A percentile compares a stretch with the other conserved stretches of the same genome.
phyloP scores from a whole-genome alignment of 2,329 filamentous ascomycete genomes.

The Fusarium solani-melongenae region DNA sequence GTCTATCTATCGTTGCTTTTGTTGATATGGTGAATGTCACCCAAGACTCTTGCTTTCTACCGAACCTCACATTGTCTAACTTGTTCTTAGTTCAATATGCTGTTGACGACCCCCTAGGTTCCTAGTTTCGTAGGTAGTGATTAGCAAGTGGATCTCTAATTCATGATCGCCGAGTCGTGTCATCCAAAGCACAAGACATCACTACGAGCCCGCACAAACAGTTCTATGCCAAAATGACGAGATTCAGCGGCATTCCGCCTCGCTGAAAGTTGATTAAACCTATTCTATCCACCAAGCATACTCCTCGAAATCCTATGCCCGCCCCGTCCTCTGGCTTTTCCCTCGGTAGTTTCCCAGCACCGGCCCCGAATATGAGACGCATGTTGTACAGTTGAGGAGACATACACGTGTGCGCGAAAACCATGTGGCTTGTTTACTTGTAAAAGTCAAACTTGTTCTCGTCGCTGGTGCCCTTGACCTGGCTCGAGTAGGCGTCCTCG shows the following conservation, averaged over 20 bases:
- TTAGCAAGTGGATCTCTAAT: background rate
- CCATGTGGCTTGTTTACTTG: slow-evolving; percentile 65
- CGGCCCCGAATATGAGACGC: slow-evolving; percentile 13
- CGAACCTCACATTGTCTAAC: too few species aligned
- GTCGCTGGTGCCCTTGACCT: slow-evolving; percentile 83
- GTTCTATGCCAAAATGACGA: background rate
- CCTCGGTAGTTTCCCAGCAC: slow-evolving; percentile 12
- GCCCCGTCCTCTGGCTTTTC: slow-evolving; percentile 22
- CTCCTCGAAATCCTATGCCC: slow-evolving; percentile 8
- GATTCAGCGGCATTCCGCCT: slow-evolving; percentile 11
- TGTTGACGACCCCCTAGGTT: background rate
- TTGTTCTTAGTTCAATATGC: background rate
- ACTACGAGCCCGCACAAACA: background rate
- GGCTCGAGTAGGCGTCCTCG: slow-evolving; percentile 95
- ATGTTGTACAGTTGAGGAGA: slow-evolving; percentile 40
- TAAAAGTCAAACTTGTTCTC: slow-evolving; percentile 92
- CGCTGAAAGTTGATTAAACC: slow-evolving; percentile 28
- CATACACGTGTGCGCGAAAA: slow-evolving; percentile 21
- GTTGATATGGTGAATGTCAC: background rate
- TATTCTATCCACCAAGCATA: slow-evolving; percentile 24
- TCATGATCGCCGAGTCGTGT: background rate
- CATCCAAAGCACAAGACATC: background rate
- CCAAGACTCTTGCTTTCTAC: background rate
- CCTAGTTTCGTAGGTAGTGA: background rate
- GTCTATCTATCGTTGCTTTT: background rate